These are phyloP conservation scores for Russula foetens DNA, from an alignment of 768 basidiomycete species.

Conservation along the genomic window DNA sequence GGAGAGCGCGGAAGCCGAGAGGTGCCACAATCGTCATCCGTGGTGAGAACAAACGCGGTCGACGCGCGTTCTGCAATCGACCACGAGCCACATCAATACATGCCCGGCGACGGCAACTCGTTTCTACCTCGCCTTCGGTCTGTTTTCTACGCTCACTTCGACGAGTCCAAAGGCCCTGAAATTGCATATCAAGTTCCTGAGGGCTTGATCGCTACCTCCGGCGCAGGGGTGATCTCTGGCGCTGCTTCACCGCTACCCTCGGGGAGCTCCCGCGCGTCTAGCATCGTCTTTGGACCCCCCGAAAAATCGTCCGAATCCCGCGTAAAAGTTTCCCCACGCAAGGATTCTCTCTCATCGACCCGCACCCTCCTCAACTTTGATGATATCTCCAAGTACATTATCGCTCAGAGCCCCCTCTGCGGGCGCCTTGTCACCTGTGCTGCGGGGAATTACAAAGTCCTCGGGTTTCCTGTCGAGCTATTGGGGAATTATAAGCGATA, in stretches of 20 bases:
- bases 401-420: conserved; percentile 79
- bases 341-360: conserved; percentile 39
- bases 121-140: conserved; percentile 76
- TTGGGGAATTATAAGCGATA: conserved; percentile 70
- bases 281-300: conserved; percentile 35
- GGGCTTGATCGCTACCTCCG: conserved; percentile 54
- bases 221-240: conserved; percentile 20
- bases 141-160: conserved; percentile 92
- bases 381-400: conserved; percentile 89
- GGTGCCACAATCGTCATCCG: conserved; percentile 7
- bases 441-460: conserved; percentile 73
- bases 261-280: conserved; percentile 43
- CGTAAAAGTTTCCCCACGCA: conserved; percentile 26
- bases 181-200: conserved; percentile 94
- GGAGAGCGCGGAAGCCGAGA: conserved; percentile 48
- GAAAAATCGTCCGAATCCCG: conserved; percentile 38
- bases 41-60: not conserved
- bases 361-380: conserved; percentile 77
- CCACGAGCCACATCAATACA: conserved; percentile 12
- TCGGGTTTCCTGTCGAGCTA: conserved; percentile 85
- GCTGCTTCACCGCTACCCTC: conserved; percentile 31
- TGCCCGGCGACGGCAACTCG: conserved; percentile 49
- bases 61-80: not conserved
- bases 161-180: conserved; percentile 76
- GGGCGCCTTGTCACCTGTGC: conserved; percentile 85